Conservation (phyloP, 2,329 filamentous ascomycete species). For the Fusarium duplospermum region DNA sequence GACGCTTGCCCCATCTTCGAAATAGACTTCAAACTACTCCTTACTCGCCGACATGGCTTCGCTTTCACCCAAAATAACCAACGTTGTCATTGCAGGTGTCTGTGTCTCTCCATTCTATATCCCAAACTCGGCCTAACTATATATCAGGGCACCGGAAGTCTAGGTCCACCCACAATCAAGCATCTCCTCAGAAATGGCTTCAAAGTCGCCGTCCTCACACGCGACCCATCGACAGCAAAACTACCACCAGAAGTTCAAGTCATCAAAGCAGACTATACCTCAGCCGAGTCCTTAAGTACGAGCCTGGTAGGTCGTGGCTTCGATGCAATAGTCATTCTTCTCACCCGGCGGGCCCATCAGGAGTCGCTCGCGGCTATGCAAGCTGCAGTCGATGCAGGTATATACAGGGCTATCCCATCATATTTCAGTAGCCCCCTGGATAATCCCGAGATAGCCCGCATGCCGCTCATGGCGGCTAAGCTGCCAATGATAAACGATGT, state of each 20-base stretch:
- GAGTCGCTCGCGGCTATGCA: not conserved
- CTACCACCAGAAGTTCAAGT: not conserved
- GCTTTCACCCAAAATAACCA: not conserved
- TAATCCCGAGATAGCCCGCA: not conserved
- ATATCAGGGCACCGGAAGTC: conserved; percentile 5
- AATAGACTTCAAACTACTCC: not conserved
- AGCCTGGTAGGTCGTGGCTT: not conserved
- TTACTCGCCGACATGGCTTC: not conserved
- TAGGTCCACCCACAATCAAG: not conserved
- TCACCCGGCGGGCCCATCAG: conserved; percentile 8
- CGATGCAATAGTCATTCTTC: conserved; percentile 8
- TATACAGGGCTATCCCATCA: conserved; percentile 1
- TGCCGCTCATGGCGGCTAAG: conserved; percentile 13
- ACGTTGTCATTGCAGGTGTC: not conserved
- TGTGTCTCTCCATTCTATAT: not conserved
- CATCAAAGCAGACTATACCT: conserved; percentile 7
- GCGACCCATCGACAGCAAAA: not conserved
- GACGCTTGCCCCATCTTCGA: not conserved
- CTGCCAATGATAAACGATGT: not conserved
- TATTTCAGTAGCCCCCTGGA: conserved; percentile 6
- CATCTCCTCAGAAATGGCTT: not conserved
- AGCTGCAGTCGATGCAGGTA: not conserved
- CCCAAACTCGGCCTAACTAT: not conserved
- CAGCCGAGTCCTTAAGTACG: not conserved
- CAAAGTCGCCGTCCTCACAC: conserved; percentile 11